A percentile compares a stretch with the other conserved stretches of the same genome.
phyloP scores from a whole-genome alignment of 177 flowering plant species.

The Vitis hybrid region DNA sequence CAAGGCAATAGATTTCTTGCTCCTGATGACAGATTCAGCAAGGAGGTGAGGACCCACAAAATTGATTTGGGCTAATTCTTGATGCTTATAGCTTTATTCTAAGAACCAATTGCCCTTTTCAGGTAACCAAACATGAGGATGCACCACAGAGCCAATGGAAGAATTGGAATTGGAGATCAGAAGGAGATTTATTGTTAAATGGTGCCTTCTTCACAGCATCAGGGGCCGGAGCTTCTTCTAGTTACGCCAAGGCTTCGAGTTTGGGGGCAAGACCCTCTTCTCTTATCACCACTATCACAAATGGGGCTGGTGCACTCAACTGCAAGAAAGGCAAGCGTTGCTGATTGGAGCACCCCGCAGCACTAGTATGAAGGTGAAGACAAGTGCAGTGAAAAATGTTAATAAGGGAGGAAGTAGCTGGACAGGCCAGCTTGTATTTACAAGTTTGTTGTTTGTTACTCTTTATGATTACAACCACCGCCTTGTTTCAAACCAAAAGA shows the following conservation, averaged over 20 bases:
- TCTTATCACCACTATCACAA: slow-evolving; percentile 24
- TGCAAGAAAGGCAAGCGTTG: slow-evolving; percentile 35
- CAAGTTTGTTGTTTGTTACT: no score
- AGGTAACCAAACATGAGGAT: slow-evolving; percentile 37
- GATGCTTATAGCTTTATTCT: no score
- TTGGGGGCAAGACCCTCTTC: slow-evolving; percentile 32
- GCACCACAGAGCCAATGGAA: slow-evolving; percentile 31
- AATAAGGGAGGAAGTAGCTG: no score
- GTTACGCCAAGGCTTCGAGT: slow-evolving; percentile 35
- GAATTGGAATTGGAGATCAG: slow-evolving; percentile 39
- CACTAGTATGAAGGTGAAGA: not conserved
- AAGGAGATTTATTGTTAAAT: slow-evolving; percentile 34
- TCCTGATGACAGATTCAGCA: slow-evolving; percentile 36
- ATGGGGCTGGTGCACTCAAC: slow-evolving; percentile 24
- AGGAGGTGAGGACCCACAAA: slow-evolving; percentile 42
- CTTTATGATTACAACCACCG: no score
- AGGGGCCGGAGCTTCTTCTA: slow-evolving; percentile 33
- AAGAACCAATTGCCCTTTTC: slow-evolving; percentile 7
- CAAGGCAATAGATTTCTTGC: slow-evolving; percentile 80
- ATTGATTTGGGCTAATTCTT: not conserved
- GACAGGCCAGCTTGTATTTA: no score
- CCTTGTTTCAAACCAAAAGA: no score
- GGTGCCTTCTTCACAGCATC: slow-evolving; percentile 38
- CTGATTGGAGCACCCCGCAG: slow-evolving; percentile 5
- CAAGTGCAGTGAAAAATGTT: not conserved